Percentiles rank a stretch among this genome's conserved stretches.
Evolutionary conservation across 2,329 filamentous ascomycete species (phyloP).

Genomic region (Trichoderma sp.): DNA sequence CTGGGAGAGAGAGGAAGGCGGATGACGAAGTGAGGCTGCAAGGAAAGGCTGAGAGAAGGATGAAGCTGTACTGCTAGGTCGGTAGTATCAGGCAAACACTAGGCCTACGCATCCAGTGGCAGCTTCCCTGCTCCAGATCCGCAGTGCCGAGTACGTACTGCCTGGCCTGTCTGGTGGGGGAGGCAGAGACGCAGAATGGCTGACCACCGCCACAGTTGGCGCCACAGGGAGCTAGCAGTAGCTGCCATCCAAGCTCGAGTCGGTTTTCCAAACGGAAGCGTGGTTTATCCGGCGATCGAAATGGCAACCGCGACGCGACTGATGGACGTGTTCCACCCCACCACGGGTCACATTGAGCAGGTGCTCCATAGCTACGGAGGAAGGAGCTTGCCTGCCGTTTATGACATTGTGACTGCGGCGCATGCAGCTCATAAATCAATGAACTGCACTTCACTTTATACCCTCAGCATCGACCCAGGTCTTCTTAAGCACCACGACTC

Average conservation of each 20-base stretch:
- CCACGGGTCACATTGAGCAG: constrained; percentile 10
- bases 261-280: not conserved
- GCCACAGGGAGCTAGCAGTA: constrained; percentile 2
- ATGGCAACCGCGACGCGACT: constrained; percentile 27
- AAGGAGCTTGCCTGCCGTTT: not conserved
- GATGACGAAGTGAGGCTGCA: constrained; percentile 25
- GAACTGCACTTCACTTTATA: constrained; percentile 10
- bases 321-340: constrained; percentile 19
- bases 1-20: not conserved
- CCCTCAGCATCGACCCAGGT: not conserved
- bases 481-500: not conserved
- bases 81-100: constrained; percentile 45
- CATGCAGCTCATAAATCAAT: constrained; percentile 1
- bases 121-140: constrained; percentile 19
- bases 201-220: constrained; percentile 22
- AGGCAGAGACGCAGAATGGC: not conserved
- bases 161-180: constrained; percentile 11
- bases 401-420: not conserved
- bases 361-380: not conserved
- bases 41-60: constrained; percentile 31
- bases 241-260: not conserved
- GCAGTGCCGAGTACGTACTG: constrained; percentile 6
- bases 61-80: constrained; percentile 22
- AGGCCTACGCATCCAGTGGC: constrained; percentile 41
- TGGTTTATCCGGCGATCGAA: constrained; percentile 23